Evolutionary conservation across 768 basidiomycete genomes (phyloP).

Genomic region (Pleurotus pulmonarius): DNA sequence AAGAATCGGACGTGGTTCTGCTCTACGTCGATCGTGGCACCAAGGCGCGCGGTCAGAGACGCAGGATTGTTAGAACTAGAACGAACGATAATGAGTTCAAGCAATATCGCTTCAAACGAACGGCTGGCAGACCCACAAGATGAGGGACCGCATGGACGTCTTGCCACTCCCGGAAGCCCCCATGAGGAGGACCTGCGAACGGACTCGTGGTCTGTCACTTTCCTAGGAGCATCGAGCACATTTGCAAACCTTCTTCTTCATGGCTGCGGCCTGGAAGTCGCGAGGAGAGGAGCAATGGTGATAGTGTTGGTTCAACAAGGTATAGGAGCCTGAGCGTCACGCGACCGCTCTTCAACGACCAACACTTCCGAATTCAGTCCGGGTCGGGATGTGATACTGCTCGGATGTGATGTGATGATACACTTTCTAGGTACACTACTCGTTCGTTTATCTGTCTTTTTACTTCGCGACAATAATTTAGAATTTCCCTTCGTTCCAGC

Average conservation of each 20-base stretch:
- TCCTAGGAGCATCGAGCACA: constrained; percentile 7
- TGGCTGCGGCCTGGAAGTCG: constrained; percentile 16
- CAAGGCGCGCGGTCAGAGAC: constrained; percentile 83
- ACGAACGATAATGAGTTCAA: background rate
- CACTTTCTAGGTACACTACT: background rate
- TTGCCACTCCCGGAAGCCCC: constrained; percentile 93
- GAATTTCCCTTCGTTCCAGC: constrained; percentile 74
- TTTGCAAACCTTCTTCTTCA: constrained; percentile 61
- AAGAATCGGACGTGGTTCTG: constrained; percentile 97
- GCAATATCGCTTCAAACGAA: background rate
- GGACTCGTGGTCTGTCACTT: background rate
- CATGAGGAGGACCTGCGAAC: constrained; percentile 87
- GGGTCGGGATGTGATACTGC: no score
- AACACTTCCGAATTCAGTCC: no score
- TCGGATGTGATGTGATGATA: background rate
- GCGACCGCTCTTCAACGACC: no score
- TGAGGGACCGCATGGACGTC: constrained; percentile 98
- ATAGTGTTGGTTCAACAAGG: background rate
- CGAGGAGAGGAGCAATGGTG: background rate
- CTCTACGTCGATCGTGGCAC: constrained; percentile 97
- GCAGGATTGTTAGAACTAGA: constrained; percentile 90
- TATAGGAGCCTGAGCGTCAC: no score
- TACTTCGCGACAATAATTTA: background rate
- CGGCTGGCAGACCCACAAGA: constrained; percentile 67
- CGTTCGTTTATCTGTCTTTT: background rate